Base-by-base conservation (phyloP, 371 early-diverging fungal species). In the Mortierella sp. region DNA sequence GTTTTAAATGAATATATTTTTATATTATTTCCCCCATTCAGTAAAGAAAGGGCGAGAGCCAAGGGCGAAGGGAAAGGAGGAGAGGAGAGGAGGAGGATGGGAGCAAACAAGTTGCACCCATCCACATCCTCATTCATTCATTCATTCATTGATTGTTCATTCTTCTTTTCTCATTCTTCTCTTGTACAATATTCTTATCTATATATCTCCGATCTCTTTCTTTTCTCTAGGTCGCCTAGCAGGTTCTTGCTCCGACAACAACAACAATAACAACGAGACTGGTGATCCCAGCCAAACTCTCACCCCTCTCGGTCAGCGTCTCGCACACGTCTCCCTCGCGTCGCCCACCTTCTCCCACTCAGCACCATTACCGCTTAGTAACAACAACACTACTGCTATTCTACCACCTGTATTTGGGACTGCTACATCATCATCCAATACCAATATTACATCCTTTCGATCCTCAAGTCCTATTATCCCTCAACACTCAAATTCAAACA, bases 401-500 rank as follows among this genome's bases (percentile, higher is more conserved):
- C 45, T 14, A 43, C 16, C 11, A 43, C 16, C 11, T 18, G 16
- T 18, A 14, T n/a, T n/a, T n/a, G 45, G 45, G 45, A 43, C 45
- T 43, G 45, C 43, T 5, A 16, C 45, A 14, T 43, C 45, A 11
- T 16, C 45, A 43, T 43, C 35, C 35, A 35, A 35, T 8, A 35
- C 6, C 6, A 35, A 5, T 35, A 35, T 35, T 47, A 47, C 47
- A 18, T 20, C 47, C 47, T 47, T 47, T 47, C 20, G 14, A 20
- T 47, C 20, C 20, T 47, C 47, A 14, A 20, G 11, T 47, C 10
- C 22, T 22, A 52, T 52, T 22, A 52, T 8, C 22, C 63, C 55
- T 62, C 62, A 43, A 43, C 35, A 43, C 45, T 14, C 45, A 43
- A 18, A 73, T 37, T 52, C 62, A 30, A 68, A 39, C 30, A 74